phyloP scores from a whole-genome alignment of 1,284 basidiomycete genomes.

The Fistulinella staudtii region DNA sequence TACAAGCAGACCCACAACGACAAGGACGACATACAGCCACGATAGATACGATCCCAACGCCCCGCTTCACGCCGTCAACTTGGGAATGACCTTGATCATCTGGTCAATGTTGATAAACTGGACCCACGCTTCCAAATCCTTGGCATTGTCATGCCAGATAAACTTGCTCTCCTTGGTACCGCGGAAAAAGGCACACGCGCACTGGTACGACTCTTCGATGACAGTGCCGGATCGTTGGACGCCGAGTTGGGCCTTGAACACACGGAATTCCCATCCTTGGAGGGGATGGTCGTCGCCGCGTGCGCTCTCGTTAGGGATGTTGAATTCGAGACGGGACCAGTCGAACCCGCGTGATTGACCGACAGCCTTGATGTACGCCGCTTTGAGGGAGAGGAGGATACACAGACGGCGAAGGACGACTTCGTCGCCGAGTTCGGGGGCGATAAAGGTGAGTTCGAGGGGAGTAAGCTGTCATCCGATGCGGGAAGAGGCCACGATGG shows the following conservation, averaged over 20 bases:
- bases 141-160: conserved; percentile 57
- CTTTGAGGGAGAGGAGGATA: conserved; percentile 70
- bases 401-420: conserved; percentile 66
- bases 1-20: background rate
- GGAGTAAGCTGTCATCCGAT: conserved; percentile 49
- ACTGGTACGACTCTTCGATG: conserved; percentile 66
- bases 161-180: conserved; percentile 60
- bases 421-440: conserved; percentile 51
- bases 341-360: conserved; percentile 77
- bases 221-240: conserved; percentile 52
- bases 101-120: conserved; percentile 80
- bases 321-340: conserved; percentile 73
- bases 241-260: conserved; percentile 69
- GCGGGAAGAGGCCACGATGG: background rate
- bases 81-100: conserved; percentile 70
- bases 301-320: conserved; percentile 58
- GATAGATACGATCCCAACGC: background rate
- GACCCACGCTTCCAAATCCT: conserved; percentile 69
- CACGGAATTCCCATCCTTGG: conserved; percentile 77
- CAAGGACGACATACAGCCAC: background rate
- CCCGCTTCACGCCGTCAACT: conserved; percentile 52
- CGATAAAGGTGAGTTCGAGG: conserved; percentile 53
- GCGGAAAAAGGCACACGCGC: conserved; percentile 70
- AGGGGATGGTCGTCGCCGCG: conserved; percentile 63
- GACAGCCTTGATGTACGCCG: conserved; percentile 76